Base-by-base conservation (phyloP, 106 monocot genomes). In the Triglochin maritima region DNA sequence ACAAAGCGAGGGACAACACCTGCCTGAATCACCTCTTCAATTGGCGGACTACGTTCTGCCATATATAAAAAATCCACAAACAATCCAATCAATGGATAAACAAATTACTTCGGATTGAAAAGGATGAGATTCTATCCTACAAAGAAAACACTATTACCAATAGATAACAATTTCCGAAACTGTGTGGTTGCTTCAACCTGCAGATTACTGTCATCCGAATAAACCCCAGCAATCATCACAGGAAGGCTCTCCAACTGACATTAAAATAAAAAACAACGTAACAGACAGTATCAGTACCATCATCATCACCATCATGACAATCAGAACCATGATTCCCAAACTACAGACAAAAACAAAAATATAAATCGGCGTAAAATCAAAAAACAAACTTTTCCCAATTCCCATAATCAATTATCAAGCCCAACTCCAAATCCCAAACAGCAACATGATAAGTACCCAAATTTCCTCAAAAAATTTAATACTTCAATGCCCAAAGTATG, bases 1-100 rank as follows among this genome's bases (percentile, higher is more conserved):
- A 78, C 65, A 61, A 78, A 71, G 15, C 66, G 57, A 12, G 77
- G 71, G 46, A 78, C 71, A 50, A 78, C 77, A 10, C 77, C 77
- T 9, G 77, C 48, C 56, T 72, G 71, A 17, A 78, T 78, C 8
- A 78, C 77, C 66, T 78, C 77, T 44, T 78, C 71, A 47, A 89
- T 89, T 2, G 89, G 89, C 4, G 89, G 89, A 60, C 82, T 85
- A 42, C 85, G 70, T 63, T 89, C 89, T 89, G 49, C 50, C 14
- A 54, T 4, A 63, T 50, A 13, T 2, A 43, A 2, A 42, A 6
- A 45, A 43, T 12, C 68, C 42, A 54, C 45, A 54, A 57, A 46
- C 7, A 11, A 56, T 6, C 8, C 17, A 29, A 44, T 65, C 2
- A 9, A 9, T 44, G 44, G 54, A 29, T 29, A 5, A 69, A 7